Evolutionary conservation across 2,329 filamentous ascomycete species (phyloP).

Genomic region (Alternaria brassicae): DNA sequence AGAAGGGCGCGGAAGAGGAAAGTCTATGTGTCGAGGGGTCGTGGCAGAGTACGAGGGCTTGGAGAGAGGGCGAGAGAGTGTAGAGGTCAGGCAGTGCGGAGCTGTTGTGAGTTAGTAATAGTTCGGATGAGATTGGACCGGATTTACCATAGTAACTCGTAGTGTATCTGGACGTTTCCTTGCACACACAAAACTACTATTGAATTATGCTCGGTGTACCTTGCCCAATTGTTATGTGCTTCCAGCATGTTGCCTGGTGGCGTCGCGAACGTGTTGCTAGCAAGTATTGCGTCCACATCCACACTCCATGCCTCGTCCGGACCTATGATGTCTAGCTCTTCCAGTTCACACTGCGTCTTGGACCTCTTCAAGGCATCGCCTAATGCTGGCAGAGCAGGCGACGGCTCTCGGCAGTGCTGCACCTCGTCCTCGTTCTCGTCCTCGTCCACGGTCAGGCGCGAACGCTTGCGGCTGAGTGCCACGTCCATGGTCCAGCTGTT

Average conservation of each 20-base stretch:
- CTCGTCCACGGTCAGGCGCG: slow-evolving; percentile 36
- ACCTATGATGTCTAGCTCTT: slow-evolving; percentile 42
- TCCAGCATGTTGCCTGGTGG: slow-evolving; percentile 24
- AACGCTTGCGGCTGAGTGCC: slow-evolving; percentile 45
- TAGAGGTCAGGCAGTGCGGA: slow-evolving; percentile 41
- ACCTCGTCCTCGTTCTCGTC: slow-evolving; percentile 36
- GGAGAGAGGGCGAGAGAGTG: slow-evolving; percentile 40
- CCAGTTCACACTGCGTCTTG: slow-evolving; percentile 47
- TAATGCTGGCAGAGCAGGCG: slow-evolving; percentile 25
- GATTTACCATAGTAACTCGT: slow-evolving; percentile 45
- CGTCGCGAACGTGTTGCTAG: slow-evolving; percentile 32
- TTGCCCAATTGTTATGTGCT: slow-evolving; percentile 39
- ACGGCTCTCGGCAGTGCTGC: slow-evolving; percentile 27
- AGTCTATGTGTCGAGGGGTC: slow-evolving; percentile 40
- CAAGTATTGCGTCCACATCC: slow-evolving; percentile 41
- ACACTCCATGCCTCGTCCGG: slow-evolving; percentile 43
- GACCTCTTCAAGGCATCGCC: slow-evolving; percentile 44
- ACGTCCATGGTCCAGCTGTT: slow-evolving; percentile 38
- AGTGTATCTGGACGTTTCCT: slow-evolving; percentile 45
- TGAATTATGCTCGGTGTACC: slow-evolving; percentile 26
- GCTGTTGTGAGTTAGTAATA: slow-evolving; percentile 21
- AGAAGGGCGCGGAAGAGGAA: slow-evolving; percentile 33
- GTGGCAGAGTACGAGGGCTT: slow-evolving; percentile 46
- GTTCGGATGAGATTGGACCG: neutral
- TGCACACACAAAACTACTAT: slow-evolving; percentile 45